Conservation (phyloP, 2,329 filamentous ascomycete genomes). For the Epichloe hybrida region DNA sequence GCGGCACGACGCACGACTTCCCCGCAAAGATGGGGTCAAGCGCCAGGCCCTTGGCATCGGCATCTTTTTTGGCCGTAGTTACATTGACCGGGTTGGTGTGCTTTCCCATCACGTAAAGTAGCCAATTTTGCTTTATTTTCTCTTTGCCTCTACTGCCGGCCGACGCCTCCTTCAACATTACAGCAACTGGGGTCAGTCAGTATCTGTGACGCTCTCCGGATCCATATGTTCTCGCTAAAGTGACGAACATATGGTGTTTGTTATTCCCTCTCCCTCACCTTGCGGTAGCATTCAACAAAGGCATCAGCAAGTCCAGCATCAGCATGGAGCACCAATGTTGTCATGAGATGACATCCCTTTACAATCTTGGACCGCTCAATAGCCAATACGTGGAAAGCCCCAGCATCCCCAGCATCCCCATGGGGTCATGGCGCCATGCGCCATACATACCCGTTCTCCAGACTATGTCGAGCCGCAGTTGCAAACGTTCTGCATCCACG, state of each 20-base stretch:
- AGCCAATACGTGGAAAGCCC: slow-evolving; percentile 5
- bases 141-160: neutral
- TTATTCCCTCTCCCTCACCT: too few species aligned
- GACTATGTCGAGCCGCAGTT: neutral
- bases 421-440: slow-evolving; percentile 5
- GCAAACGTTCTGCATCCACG: neutral
- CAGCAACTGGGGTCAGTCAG: neutral
- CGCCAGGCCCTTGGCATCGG: neutral
- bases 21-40: slow-evolving; percentile 3
- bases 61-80: neutral
- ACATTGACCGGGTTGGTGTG: neutral
- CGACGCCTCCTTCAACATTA: neutral
- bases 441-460: neutral
- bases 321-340: too few species aligned
- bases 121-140: neutral
- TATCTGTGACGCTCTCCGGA: too few species aligned
- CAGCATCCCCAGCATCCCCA: slow-evolving; percentile 6
- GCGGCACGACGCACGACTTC: neutral
- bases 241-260: too few species aligned
- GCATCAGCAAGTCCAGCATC: too few species aligned
- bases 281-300: too few species aligned
- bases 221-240: too few species aligned
- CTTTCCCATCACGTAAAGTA: neutral
- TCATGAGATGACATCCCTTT: neutral
- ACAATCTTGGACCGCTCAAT: neutral